phyloP scores from a whole-genome alignment of 2,329 filamentous ascomycete species.

The Xylariaceae sp. region DNA sequence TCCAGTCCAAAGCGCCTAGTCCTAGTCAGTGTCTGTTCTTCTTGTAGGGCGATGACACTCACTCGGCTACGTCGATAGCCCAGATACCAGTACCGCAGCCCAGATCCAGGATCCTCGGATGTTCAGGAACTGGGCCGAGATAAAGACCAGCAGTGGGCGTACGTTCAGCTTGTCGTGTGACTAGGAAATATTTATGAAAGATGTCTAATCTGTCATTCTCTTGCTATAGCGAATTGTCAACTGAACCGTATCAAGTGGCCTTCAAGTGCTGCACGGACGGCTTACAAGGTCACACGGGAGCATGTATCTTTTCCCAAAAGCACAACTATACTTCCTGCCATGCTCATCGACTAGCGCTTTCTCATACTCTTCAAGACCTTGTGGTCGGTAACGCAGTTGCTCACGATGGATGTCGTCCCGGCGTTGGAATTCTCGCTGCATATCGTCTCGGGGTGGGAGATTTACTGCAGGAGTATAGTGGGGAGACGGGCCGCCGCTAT shows the following conservation, averaged over 20 bases:
- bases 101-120: conserved; percentile 56
- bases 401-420: conserved; percentile 7
- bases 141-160: conserved; percentile 22
- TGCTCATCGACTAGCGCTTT: conserved; percentile 4
- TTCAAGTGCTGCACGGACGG: not conserved
- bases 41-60: conserved; percentile 31
- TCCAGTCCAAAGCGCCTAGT: conserved; percentile 19
- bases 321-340: too few relatives aligned
- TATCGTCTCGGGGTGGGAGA: not conserved
- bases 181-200: conserved; percentile 71
- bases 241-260: too few relatives aligned
- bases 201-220: conserved; percentile 79
- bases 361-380: too few relatives aligned
- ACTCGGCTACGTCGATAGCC: conserved; percentile 82
- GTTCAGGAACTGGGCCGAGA: conserved; percentile 33
- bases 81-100: conserved; percentile 90
- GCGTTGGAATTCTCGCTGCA: conserved; percentile 5
- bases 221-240: conserved; percentile 37
- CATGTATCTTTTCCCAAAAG: conserved; percentile 58
- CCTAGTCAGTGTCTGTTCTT: conserved; percentile 6
- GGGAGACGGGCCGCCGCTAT: conserved; percentile 7
- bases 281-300: conserved; percentile 73
- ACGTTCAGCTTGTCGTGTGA: conserved; percentile 49
- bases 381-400: conserved; percentile 10
- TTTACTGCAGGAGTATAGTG: conserved; percentile 1